Conservation (phyloP, 202 grass and related monocot genomes). For the Carex arenaria region DNA sequence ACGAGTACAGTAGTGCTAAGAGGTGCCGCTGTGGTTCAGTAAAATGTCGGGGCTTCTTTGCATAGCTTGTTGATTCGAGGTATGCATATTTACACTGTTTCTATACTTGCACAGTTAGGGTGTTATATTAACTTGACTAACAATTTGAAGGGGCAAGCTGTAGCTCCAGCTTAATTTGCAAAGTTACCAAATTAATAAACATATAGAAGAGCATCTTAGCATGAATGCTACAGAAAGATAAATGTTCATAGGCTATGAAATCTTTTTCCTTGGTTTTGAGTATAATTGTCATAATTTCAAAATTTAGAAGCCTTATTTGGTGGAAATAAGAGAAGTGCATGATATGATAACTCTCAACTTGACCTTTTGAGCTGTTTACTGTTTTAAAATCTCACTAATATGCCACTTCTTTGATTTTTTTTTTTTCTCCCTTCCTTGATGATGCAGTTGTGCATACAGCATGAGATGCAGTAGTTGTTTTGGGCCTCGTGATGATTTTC, state of each 20-base stretch:
- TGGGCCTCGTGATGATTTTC: background rate
- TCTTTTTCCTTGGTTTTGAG: background rate
- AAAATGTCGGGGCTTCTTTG: conserved; percentile 53
- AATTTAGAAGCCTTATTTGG: background rate
- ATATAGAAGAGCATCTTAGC: background rate
- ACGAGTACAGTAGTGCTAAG: conserved; percentile 35
- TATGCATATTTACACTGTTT: conserved; percentile 24
- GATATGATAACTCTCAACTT: background rate
- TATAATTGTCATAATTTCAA: background rate
- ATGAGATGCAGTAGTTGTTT: background rate
- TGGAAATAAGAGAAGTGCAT: background rate
- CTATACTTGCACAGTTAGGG: conserved; percentile 17
- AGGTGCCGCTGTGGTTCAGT: conserved; percentile 61
- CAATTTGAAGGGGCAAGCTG: background rate
- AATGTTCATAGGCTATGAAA: background rate
- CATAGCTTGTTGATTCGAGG: conserved; percentile 5
- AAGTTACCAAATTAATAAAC: background rate
- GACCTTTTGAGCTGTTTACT: background rate
- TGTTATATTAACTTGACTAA: background rate
- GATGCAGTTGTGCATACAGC: background rate
- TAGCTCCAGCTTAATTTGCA: background rate
- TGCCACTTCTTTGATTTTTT: background rate
- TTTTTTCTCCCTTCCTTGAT: background rate
- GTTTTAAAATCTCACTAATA: background rate
- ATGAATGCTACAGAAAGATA: conserved; percentile 1